Percentiles rank a stretch among this genome's conserved stretches.
These are phyloP conservation scores for Fusarium ambrosium DNA, from an alignment of 2,329 filamentous ascomycete genomes.

Conservation along the genomic window DNA sequence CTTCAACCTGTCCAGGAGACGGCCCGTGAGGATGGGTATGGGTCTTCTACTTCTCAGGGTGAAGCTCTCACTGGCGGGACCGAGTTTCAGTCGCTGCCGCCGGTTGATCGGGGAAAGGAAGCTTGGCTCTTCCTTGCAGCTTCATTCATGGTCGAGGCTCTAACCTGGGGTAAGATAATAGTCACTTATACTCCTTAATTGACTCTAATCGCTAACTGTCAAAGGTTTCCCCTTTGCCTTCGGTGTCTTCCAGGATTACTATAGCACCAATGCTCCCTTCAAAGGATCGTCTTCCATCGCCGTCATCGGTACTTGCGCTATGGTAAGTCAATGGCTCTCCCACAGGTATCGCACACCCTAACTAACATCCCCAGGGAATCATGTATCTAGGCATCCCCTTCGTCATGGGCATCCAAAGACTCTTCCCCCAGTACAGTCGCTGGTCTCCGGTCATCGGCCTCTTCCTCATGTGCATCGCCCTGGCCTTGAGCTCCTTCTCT, in stretches of 20 bases:
- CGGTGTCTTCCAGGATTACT: constrained; percentile 80
- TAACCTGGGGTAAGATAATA: constrained; percentile 50
- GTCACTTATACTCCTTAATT: neutral
- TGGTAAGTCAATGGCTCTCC: constrained; percentile 54
- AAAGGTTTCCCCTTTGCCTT: constrained; percentile 77
- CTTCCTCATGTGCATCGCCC: constrained; percentile 65
- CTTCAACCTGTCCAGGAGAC: neutral
- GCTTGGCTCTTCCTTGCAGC: constrained; percentile 53
- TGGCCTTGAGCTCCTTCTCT: constrained; percentile 66
- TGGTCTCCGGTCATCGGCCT: constrained; percentile 62
- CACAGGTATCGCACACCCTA: neutral
- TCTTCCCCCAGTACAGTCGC: constrained; percentile 57
- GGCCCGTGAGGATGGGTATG: neutral
- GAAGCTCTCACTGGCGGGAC: constrained; percentile 2
- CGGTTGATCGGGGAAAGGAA: constrained; percentile 51
- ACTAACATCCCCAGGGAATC: constrained; percentile 55
- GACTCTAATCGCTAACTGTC: neutral
- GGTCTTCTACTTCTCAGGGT: neutral
- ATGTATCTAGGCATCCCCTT: constrained; percentile 69
- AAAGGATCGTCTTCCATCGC: constrained; percentile 66
- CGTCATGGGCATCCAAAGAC: constrained; percentile 60
- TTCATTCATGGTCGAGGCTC: constrained; percentile 50
- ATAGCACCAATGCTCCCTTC: constrained; percentile 71
- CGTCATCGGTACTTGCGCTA: constrained; percentile 74
- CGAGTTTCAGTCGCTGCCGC: constrained; percentile 38